Percentiles rank a stretch among this genome's conserved stretches.
Evolutionary conservation across 805 yeast genomes (phyloP).

Genomic region (Candida argentea): DNA sequence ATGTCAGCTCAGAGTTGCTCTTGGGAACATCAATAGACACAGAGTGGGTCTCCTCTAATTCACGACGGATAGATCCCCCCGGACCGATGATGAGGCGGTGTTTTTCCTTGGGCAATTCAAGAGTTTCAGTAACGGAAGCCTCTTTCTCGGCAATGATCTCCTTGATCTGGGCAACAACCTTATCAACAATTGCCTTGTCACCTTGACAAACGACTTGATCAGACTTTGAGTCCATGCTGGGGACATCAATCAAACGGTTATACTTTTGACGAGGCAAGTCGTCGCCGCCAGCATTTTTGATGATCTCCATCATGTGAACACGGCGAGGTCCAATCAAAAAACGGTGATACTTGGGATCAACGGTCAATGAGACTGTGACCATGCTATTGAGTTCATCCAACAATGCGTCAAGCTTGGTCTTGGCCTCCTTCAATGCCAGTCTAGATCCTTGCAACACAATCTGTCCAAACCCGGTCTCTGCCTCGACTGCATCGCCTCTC

Average conservation of each 20-base stretch:
- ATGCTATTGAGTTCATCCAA: slow-evolving; percentile 57
- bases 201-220: slow-evolving; percentile 60
- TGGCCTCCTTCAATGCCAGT: slow-evolving; percentile 64
- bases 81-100: slow-evolving; percentile 76
- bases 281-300: slow-evolving; percentile 66
- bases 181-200: slow-evolving; percentile 60
- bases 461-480: slow-evolving; percentile 42
- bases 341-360: slow-evolving; percentile 67
- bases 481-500: slow-evolving; percentile 34
- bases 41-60: slow-evolving; percentile 57
- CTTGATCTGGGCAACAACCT: slow-evolving; percentile 52
- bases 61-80: slow-evolving; percentile 64
- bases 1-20: slow-evolving; percentile 38
- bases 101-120: slow-evolving; percentile 58
- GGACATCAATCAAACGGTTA: slow-evolving; percentile 55
- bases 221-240: slow-evolving; percentile 54
- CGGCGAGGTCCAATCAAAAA: slow-evolving; percentile 75
- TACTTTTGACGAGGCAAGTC: slow-evolving; percentile 32
- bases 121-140: slow-evolving; percentile 40
- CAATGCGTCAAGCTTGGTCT: slow-evolving; percentile 48
- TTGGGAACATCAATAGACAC: slow-evolving; percentile 63
- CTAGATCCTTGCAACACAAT: slow-evolving; percentile 73
- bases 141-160: slow-evolving; percentile 57
- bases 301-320: slow-evolving; percentile 59
- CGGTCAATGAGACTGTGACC: slow-evolving; percentile 46